A percentile compares a stretch with the other conserved stretches of the same genome.
phyloP scores from a whole-genome alignment of 768 basidiomycete species.

The Rhodotorula graminis region DNA sequence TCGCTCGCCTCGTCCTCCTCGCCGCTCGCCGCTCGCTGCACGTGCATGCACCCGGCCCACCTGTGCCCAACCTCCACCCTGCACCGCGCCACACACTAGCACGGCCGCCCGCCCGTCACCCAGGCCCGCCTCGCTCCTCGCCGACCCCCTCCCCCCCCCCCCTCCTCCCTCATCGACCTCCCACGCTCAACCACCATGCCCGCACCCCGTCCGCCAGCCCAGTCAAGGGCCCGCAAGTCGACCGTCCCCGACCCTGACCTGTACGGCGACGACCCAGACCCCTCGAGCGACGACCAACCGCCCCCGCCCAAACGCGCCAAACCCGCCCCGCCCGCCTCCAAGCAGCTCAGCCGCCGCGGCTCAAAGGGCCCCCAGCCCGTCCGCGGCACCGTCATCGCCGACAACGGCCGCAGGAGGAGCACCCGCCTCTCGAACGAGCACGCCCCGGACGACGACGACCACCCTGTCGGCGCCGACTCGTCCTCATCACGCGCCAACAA shows the following conservation, averaged over 20 bases:
- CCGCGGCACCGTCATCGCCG: slow-evolving; percentile 2
- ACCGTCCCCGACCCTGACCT: slow-evolving; percentile 27
- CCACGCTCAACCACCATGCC: slow-evolving; percentile 4
- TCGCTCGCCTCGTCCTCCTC: too few relatives aligned
- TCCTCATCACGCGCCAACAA: background rate
- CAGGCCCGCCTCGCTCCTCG: too few relatives aligned
- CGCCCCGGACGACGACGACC: background rate
- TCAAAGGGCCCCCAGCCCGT: background rate
- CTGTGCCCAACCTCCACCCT: too few relatives aligned
- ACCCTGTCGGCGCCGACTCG: background rate
- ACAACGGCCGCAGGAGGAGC: slow-evolving; percentile 1
- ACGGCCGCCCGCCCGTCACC: too few relatives aligned
- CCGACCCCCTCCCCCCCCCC: background rate
- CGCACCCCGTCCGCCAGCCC: slow-evolving; percentile 9
- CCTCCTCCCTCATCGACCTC: background rate
- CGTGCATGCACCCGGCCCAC: too few relatives aligned
- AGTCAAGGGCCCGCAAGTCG: slow-evolving; percentile 11
- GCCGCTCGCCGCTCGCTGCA: too few relatives aligned
- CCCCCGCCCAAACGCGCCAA: background rate
- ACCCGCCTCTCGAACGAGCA: slow-evolving; percentile 1
- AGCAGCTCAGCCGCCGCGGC: background rate
- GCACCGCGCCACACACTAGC: too few relatives aligned
- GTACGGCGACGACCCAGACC: slow-evolving; percentile 19
- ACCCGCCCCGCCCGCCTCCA: background rate
- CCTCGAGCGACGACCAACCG: slow-evolving; percentile 13